Conservation (phyloP, 2,329 filamentous ascomycete species). For the Colletotrichum spaethianum region DNA sequence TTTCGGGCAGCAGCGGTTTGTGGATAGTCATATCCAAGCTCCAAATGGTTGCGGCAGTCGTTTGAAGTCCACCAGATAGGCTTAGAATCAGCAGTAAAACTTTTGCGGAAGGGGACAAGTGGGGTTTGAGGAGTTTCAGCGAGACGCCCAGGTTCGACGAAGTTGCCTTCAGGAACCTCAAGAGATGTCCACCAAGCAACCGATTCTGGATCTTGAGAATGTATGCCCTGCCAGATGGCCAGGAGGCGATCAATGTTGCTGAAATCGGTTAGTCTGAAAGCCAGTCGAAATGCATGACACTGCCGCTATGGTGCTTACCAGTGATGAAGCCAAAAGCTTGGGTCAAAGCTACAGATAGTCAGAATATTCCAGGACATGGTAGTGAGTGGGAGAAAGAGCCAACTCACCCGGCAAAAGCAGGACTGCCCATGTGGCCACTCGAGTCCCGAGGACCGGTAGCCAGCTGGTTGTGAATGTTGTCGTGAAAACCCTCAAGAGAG, state of each 20-base stretch:
- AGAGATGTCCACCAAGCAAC: conserved; percentile 14
- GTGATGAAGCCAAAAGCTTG: conserved; percentile 3
- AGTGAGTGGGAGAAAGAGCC: not conserved
- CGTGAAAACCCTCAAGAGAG: conserved; percentile 17
- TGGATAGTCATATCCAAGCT: conserved; percentile 29
- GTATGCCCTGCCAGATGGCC: not conserved
- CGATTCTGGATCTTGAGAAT: not conserved
- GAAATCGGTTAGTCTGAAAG: not conserved
- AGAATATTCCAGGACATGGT: not conserved
- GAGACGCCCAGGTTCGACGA: not conserved
- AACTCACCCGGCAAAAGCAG: not conserved
- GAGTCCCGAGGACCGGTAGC: not conserved
- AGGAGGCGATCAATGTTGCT: not conserved
- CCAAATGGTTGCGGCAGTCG: conserved; percentile 20
- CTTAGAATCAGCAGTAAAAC: not conserved
- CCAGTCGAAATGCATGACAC: not conserved
- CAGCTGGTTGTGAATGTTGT: conserved; percentile 8
- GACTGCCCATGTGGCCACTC: not conserved
- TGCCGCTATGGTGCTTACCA: not conserved
- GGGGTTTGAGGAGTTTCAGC: conserved; percentile 6
- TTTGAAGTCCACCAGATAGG: conserved; percentile 29
- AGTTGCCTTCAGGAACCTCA: conserved; percentile 7
- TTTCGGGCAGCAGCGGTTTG: conserved; percentile 14
- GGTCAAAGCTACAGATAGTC: not conserved
- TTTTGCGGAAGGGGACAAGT: conserved; percentile 13